These are phyloP conservation scores for Talaromyces funiculosus DNA, from an alignment of 2,329 filamentous ascomycete species.

Conservation along the genomic window DNA sequence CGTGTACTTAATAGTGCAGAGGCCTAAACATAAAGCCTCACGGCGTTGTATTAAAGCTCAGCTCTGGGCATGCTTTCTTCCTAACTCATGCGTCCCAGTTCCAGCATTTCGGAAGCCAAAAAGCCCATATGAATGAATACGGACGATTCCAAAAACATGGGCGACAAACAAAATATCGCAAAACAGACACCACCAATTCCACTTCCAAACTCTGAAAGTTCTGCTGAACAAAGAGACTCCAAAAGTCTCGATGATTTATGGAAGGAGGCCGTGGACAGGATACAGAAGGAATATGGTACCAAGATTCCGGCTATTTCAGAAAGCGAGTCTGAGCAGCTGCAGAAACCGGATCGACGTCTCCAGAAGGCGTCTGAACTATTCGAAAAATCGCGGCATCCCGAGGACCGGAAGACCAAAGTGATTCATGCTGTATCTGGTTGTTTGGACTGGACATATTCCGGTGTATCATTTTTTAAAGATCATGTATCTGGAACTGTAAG, in stretches of 20 bases:
- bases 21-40: background rate
- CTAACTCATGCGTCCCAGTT: background rate
- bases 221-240: background rate
- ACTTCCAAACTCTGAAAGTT: background rate
- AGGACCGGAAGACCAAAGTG: background rate
- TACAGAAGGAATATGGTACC: background rate
- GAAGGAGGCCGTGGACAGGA: background rate
- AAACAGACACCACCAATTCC: background rate
- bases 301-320: background rate
- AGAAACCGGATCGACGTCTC: slow-evolving; percentile 1
- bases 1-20: background rate
- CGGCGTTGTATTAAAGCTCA: background rate
- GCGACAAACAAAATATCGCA: background rate
- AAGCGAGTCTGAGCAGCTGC: background rate
- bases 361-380: slow-evolving; percentile 1
- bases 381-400: background rate
- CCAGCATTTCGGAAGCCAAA: background rate
- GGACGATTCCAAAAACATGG: background rate
- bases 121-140: background rate
- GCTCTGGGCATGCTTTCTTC: background rate
- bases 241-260: background rate
- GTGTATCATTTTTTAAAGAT: background rate
- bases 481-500: slow-evolving; percentile 6
- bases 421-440: slow-evolving; percentile 4
- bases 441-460: slow-evolving; percentile 5